Evolutionary conservation across 495 filamentous ascomycete genomes (phyloP), one percentile per base, ranked within the genome.

Genomic region (Penicillium flavigenum): DNA sequence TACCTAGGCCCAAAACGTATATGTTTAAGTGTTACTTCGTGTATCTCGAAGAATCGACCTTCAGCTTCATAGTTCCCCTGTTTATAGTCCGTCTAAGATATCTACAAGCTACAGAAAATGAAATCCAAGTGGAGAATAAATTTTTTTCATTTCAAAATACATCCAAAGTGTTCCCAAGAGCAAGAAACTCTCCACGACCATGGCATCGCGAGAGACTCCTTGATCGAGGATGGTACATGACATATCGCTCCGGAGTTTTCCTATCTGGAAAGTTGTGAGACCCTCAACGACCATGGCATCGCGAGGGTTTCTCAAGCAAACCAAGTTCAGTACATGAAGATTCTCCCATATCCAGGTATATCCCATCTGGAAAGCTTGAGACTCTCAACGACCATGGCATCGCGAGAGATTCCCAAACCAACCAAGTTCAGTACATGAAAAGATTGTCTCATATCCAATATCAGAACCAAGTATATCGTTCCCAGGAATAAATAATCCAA

Each of bases 271-370:
- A 17, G 16, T 36, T 12, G 8, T 5, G 11, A 34, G 24, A 3
- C 26, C 19, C 22, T 36, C 24, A 17, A 50, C 46, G 54, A 43
- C 22, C 54, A 57, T 57, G 54, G 46, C 54, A 17, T 49, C 54
- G 54, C 17, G 26, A 49, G 41, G 10, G 42, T 24, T 11, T 14
- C 19, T 11, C 19, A 42, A 22, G 11, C 19, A 20, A 44, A 32
- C 46, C 29, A 31, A 10, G n/a, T 32, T 20, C 4, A 34, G 29
- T 34, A 48, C 29, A 47, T 31, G 4, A n/a, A 46, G 9, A 47
- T 16, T 17, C 3, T 14, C 44, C 10, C 24, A 27, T 47, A 29
- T 47, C 44, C 36, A 39, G 8, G 4, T 36, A 32, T 26, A 48
- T 31, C 27, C 27, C 26, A 49, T 36, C 4, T 19, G 19, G 47